Conservation (phyloP, 345 rosid genomes). For the thale cress (Arabidopsis thaliana) region TAIR10.1 NC_003075.7:18336001-18336500, state of each 20-base stretch:
- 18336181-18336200: slow-evolving; percentile 22
- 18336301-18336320: slow-evolving; percentile 70
- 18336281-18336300: slow-evolving; percentile 63
- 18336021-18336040: slow-evolving; percentile 18
- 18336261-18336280: slow-evolving; percentile 92
- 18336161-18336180: slow-evolving; percentile 35
- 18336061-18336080: slow-evolving; percentile 29
- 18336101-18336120: slow-evolving; percentile 33
- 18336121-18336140: slow-evolving; percentile 46
- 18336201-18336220: slow-evolving; percentile 41
- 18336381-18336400: slow-evolving; percentile 52
- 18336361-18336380: slow-evolving; percentile 69
- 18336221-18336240: slow-evolving; percentile 44
- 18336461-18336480: slow-evolving; percentile 55
- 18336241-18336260: slow-evolving; percentile 64
- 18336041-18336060: slow-evolving; percentile 32
- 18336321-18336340: slow-evolving; percentile 32
- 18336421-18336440: not conserved
- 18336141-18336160: slow-evolving; percentile 40
- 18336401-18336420: not conserved
- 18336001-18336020: not conserved
- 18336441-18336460: slow-evolving; percentile 30
- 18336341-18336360: slow-evolving; percentile 78
- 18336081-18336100: slow-evolving; percentile 16
- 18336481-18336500: slow-evolving; percentile 45